These are phyloP conservation scores for Heritiera littoralis DNA, from an alignment of 345 rosid genomes.

Conservation along the genomic window DNA sequence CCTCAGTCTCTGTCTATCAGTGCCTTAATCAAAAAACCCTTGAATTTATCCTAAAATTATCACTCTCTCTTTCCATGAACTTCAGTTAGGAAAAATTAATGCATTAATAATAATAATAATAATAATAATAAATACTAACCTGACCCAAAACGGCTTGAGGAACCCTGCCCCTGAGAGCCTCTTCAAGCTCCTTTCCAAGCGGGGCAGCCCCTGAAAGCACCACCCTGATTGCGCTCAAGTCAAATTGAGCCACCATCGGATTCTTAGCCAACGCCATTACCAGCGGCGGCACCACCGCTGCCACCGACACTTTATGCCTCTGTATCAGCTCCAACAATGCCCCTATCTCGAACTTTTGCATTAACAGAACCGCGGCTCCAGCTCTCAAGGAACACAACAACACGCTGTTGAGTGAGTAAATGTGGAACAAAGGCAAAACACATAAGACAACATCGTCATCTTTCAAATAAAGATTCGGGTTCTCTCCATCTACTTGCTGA, in stretches of 20 bases:
- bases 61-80: constrained; percentile 12
- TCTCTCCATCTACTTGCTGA: constrained; percentile 93
- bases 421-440: constrained; percentile 84
- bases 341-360: constrained; percentile 91
- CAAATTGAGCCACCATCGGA: constrained; percentile 59
- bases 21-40: too few species aligned
- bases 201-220: constrained; percentile 97
- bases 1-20: too few species aligned
- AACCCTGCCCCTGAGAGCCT: constrained; percentile 57
- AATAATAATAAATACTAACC: constrained; percentile 39
- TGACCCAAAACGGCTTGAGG: constrained; percentile 87
- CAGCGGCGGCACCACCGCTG: constrained; percentile 88
- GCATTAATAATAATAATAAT: background rate
- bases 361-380: constrained; percentile 72
- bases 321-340: constrained; percentile 68
- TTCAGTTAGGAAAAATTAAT: background rate
- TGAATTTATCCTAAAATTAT: background rate
- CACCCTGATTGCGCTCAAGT: constrained; percentile 67
- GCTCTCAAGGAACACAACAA: constrained; percentile 56
- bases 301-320: constrained; percentile 65
- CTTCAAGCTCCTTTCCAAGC: constrained; percentile 84
- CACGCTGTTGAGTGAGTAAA: constrained; percentile 77
- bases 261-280: constrained; percentile 83
- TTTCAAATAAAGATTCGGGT: constrained; percentile 66
- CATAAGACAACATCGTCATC: constrained; percentile 71